Evolutionary conservation across 192 early-diverging fungal genomes (phyloP), one percentile per base, ranked within the genome.

Genomic region (Umbelopsis vinacea): DNA sequence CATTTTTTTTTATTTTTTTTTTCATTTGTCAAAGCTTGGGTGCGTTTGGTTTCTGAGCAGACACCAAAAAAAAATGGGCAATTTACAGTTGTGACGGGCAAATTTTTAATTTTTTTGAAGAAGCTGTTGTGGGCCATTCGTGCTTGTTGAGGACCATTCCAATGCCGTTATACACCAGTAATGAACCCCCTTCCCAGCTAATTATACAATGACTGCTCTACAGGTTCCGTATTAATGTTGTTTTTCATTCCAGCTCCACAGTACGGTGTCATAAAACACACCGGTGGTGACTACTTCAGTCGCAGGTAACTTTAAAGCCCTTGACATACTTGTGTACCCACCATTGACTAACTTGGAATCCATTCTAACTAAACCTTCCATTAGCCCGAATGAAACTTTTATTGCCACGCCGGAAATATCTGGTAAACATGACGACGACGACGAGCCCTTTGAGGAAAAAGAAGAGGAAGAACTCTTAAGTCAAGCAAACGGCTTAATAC

Each of bases 141-240:
- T 63, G 57, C 29, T 63, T 63, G 57, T 57, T 57, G 54, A 37
- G 57, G 57, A 35, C 26, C 57, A 60, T 35, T 63, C 57, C 57
- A 63, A 63, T 63, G 57, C 57, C 57, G 11, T 35, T 63, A 35
- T 63, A 63, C 57, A 63, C 57, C 57, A 63, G 57, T 63, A 63
- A 63, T 35, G 22, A 54, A 26, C 23, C 11, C n/a, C n/a, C n/a
- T n/a, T n/a, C n/a, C n/a, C 29, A 29, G 48, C 48, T 21, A 29
- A 50, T 50, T 50, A 15, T 50, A 17, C 15, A 17, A 50, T 50
- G 5, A 17, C 7, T 19, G 3, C 15, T 19, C 5, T 21, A 19
- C 15, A n/a, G 1, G 19, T 1, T n/a, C 11, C 0, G 9, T 50
- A 50, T 50, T 17, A 17, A n/a, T n/a, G 15, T 21, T 19, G 17